A percentile compares a stretch with the other conserved stretches of the same genome.
Evolutionary conservation across 176 grass and related monocot genomes (phyloP).

Genomic region (Triticum turgidum): DNA sequence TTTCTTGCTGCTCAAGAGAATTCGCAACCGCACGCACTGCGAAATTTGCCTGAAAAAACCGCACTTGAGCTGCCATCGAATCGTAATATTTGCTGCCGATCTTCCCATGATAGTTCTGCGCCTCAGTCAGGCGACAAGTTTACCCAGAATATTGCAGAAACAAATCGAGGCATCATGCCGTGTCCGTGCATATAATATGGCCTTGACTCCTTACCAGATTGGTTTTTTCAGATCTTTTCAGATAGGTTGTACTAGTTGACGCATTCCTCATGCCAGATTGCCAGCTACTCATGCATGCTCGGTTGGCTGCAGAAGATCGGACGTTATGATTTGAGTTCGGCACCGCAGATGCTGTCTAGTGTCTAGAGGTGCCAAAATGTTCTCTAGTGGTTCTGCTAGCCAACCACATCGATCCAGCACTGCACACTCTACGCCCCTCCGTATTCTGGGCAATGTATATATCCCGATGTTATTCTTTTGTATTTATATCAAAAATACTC

Average conservation of each 20-base stretch:
- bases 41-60: neutral
- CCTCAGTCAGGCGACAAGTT: neutral
- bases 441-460: too few species aligned
- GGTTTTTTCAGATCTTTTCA: neutral
- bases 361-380: too few species aligned
- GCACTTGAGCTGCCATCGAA: neutral
- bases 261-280: neutral
- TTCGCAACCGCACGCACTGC: neutral
- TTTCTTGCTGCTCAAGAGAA: neutral
- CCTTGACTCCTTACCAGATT: neutral
- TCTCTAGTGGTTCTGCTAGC: too few species aligned
- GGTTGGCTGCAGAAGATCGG: neutral
- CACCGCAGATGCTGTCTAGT: neutral
- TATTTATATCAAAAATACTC: too few species aligned
- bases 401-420: too few species aligned
- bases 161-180: neutral
- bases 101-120: neutral
- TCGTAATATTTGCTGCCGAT: neutral
- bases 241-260: neutral
- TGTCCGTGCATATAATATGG: conserved; percentile 2
- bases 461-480: too few species aligned
- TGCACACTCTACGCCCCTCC: too few species aligned
- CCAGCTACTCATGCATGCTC: neutral
- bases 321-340: neutral
- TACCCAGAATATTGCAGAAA: neutral